A percentile compares a stretch with the other conserved stretches of the same genome.
These are phyloP conservation scores for Coriolopsis trogii DNA, from an alignment of 1,284 basidiomycete species.

Conservation along the genomic window DNA sequence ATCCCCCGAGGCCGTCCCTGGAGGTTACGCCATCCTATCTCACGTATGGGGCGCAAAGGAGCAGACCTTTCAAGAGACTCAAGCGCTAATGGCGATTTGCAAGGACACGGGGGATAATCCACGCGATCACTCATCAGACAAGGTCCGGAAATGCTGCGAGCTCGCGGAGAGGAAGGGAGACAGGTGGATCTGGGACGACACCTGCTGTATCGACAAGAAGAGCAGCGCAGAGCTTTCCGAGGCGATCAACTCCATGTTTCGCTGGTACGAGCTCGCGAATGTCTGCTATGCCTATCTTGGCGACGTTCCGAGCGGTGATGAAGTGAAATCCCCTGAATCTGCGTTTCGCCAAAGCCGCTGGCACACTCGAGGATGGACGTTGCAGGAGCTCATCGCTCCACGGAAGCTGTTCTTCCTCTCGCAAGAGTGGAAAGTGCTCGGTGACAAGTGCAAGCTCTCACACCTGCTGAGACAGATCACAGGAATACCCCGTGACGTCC, in stretches of 20 bases:
- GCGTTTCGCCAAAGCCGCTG: neutral
- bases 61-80: too few species aligned
- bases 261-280: conserved; percentile 1
- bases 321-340: neutral
- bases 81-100: too few species aligned
- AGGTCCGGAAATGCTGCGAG: neutral
- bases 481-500: neutral
- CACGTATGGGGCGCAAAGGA: too few species aligned
- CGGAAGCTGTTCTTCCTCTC: conserved; percentile 3
- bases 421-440: neutral
- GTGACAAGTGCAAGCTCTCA: conserved; percentile 2
- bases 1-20: too few species aligned
- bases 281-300: conserved; percentile 5
- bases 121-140: neutral
- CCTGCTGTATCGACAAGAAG: conserved; percentile 6
- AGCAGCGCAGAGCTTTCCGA: conserved; percentile 10
- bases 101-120: too few species aligned
- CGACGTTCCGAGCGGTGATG: neutral
- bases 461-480: neutral
- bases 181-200: conserved; percentile 9
- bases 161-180: conserved; percentile 1
- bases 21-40: too few species aligned
- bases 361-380: neutral
- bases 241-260: conserved; percentile 9
- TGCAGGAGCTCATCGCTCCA: neutral